A percentile compares a stretch with the other conserved stretches of the same genome.
Conservation (phyloP, 257 asterid species). For the Solanum pimpinellifolium region DNA sequence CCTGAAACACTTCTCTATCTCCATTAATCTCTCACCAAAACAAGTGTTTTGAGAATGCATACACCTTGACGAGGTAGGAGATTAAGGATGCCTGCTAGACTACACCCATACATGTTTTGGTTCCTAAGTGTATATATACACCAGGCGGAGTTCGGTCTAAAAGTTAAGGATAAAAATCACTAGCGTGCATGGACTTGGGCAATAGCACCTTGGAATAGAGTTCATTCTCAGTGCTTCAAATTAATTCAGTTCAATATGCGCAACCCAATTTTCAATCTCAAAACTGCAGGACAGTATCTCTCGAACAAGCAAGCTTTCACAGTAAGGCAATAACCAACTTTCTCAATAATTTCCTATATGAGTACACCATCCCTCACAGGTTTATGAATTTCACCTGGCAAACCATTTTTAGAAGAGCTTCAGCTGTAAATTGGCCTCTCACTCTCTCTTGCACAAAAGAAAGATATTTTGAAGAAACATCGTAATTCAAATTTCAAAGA, state of each 20-base stretch:
- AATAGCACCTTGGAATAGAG: background rate
- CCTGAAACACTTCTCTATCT: background rate
- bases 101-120: background rate
- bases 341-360: background rate
- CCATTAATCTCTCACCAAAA: background rate
- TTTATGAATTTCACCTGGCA: background rate
- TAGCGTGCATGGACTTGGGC: background rate
- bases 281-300: background rate
- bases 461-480: background rate
- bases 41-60: background rate
- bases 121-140: background rate
- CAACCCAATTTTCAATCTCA: background rate
- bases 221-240: background rate
- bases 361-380: background rate
- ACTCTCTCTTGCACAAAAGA: background rate
- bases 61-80: background rate
- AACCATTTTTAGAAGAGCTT: background rate
- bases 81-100: background rate
- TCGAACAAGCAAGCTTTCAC: background rate
- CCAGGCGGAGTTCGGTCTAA: background rate
- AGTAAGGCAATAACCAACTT: background rate
- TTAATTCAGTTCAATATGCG: background rate
- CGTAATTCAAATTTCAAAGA: background rate
- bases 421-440: background rate
- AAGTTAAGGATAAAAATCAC: background rate